Conservation (phyloP, 1,284 basidiomycete species). For the Moesziomyces sp. region DNA sequence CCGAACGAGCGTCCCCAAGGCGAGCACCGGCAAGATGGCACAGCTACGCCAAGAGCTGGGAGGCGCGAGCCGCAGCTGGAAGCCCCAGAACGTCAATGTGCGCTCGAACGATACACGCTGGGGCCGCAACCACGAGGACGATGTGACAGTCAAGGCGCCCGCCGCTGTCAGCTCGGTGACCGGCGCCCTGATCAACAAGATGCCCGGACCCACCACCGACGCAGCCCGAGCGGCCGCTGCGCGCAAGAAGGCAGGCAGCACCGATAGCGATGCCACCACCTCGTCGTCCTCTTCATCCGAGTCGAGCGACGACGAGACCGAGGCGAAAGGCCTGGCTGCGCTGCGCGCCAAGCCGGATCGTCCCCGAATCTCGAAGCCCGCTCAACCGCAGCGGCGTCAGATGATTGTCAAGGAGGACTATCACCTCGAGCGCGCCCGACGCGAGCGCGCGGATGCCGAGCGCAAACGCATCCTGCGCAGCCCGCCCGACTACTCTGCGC, state of each 20-base stretch:
- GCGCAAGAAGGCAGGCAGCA: constrained; percentile 20
- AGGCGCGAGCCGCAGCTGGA: constrained; percentile 30
- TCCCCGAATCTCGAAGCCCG: constrained; percentile 64
- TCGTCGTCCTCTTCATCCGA: constrained; percentile 60
- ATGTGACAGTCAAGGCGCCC: constrained; percentile 51
- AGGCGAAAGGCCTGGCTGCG: constrained; percentile 71
- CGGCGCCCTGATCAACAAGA: constrained; percentile 44
- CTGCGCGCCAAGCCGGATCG: constrained; percentile 67
- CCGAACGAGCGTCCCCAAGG: constrained; percentile 17
- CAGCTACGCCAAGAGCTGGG: constrained; percentile 56
- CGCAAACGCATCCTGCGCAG: constrained; percentile 75
- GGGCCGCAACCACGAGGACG: constrained; percentile 51
- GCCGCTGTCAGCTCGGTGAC: constrained; percentile 58
- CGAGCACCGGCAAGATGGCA: constrained; percentile 45
- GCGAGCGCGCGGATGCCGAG: constrained; percentile 49
- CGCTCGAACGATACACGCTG: constrained; percentile 27
- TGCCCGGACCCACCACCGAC: constrained; percentile 29
- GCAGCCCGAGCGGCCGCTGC: constrained; percentile 30
- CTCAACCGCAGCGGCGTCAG: constrained; percentile 74
- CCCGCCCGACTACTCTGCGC: constrained; percentile 81
- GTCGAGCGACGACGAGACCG: constrained; percentile 73
- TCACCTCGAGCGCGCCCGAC: constrained; percentile 38
- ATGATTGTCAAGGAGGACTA: constrained; percentile 77
- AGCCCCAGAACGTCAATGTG: constrained; percentile 46
- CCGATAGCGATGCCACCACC: constrained; percentile 52